Conservation (phyloP, 2,329 filamentous ascomycete species). For the Botryotinia globosa region DNA sequence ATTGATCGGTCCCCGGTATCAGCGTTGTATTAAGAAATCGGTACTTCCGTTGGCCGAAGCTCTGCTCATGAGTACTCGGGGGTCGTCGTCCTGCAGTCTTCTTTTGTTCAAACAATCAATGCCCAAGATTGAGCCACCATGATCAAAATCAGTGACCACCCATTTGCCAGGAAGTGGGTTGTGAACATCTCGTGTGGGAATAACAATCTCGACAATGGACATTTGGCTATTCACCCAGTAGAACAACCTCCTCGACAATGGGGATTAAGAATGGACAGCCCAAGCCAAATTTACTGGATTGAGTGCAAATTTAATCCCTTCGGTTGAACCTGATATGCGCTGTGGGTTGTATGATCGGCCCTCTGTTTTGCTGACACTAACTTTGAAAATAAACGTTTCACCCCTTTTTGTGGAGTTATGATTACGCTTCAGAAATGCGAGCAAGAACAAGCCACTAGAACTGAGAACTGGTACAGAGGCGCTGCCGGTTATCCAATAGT, state of each 20-base stretch:
- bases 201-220: not conserved
- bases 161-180: not conserved
- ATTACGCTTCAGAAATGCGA: not conserved
- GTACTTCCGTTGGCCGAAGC: not conserved
- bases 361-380: accelerated
- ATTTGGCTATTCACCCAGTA: not conserved
- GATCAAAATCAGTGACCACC: not conserved
- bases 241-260: not conserved
- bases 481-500: not conserved
- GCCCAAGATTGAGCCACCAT: not conserved
- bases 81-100: accelerated
- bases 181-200: accelerated
- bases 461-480: not conserved
- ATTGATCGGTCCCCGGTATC: not conserved
- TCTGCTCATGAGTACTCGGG: not conserved
- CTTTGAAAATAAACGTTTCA: not conserved
- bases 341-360: accelerated
- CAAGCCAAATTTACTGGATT: not conserved
- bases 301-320: not conserved
- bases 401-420: not conserved
- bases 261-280: not conserved
- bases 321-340: not conserved
- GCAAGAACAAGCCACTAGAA: accelerated
- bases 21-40: not conserved
- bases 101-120: not conserved